Evolutionary conservation across 768 basidiomycete species (phyloP).

Genomic region (Xerocomellus chrysenteron): DNA sequence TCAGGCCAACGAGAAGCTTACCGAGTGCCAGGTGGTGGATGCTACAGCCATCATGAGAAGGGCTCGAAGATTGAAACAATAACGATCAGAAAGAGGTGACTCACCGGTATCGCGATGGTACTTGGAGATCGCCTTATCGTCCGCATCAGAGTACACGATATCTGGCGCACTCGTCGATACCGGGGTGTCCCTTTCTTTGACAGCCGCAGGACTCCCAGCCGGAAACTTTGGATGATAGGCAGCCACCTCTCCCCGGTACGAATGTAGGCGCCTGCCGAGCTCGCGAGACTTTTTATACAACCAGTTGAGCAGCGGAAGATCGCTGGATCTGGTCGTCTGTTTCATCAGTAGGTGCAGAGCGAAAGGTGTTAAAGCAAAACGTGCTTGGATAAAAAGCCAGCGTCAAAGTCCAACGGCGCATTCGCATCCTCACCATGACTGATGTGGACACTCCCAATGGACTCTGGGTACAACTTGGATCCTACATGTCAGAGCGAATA

Average conservation of each 20-base stretch:
- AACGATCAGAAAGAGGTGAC: not conserved
- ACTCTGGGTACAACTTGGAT: constrained; percentile 42
- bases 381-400: constrained; percentile 45
- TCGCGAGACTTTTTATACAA: constrained; percentile 54
- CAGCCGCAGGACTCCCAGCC: constrained; percentile 22
- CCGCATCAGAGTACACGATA: not conserved
- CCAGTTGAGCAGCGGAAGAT: constrained; percentile 45
- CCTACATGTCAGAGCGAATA: not conserved
- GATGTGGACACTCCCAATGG: constrained; percentile 50
- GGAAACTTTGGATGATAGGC: constrained; percentile 26
- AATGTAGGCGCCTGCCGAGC: constrained; percentile 50
- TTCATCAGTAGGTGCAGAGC: not conserved
- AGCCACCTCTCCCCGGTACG: constrained; percentile 12
- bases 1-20: not conserved
- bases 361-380: not conserved
- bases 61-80: not conserved
- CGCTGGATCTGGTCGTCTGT: constrained; percentile 20
- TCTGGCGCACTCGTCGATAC: not conserved
- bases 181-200: constrained; percentile 1
- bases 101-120: not conserved
- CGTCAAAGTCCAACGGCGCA: constrained; percentile 44
- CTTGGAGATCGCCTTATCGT: not conserved
- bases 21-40: not conserved
- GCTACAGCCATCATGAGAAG: not conserved
- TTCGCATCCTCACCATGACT: constrained; percentile 40